Conservation (phyloP, 768 basidiomycete species). For the Amanita brunnescens region DNA sequence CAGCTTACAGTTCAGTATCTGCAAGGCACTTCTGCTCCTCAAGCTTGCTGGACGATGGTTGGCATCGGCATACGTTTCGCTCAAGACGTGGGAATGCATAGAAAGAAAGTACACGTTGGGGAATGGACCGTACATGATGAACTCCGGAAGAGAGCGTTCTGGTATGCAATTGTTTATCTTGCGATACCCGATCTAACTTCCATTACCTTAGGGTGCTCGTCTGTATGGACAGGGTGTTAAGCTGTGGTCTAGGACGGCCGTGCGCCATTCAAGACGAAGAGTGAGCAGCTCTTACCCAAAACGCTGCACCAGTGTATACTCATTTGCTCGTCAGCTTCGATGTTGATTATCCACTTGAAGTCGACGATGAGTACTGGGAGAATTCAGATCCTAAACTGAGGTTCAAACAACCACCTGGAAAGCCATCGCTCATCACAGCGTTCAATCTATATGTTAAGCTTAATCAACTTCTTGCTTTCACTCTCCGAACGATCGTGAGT, state of each 20-base stretch:
- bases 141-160: conserved; percentile 66
- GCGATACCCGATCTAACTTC: neutral
- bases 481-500: conserved; percentile 55
- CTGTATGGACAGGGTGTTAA: conserved; percentile 41
- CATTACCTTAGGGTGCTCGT: conserved; percentile 40
- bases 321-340: conserved; percentile 50
- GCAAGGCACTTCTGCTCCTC: conserved; percentile 50
- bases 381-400: conserved; percentile 44
- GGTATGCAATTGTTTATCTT: conserved; percentile 23
- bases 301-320: neutral
- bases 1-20: conserved; percentile 49
- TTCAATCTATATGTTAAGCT: conserved; percentile 53
- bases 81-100: conserved; percentile 74
- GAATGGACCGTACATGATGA: conserved; percentile 51
- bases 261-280: conserved; percentile 78
- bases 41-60: conserved; percentile 60
- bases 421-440: conserved; percentile 46
- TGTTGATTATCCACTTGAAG: conserved; percentile 54
- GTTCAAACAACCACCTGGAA: conserved; percentile 63
- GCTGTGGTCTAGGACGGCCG: conserved; percentile 57
- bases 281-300: conserved; percentile 25
- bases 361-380: conserved; percentile 74
- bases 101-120: conserved; percentile 25
- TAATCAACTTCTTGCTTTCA: conserved; percentile 54
- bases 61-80: conserved; percentile 67